A percentile compares a stretch with the other conserved stretches of the same genome.
Conservation (phyloP, 192 early-diverging fungal genomes). For the Coemansia aciculifera region DNA sequence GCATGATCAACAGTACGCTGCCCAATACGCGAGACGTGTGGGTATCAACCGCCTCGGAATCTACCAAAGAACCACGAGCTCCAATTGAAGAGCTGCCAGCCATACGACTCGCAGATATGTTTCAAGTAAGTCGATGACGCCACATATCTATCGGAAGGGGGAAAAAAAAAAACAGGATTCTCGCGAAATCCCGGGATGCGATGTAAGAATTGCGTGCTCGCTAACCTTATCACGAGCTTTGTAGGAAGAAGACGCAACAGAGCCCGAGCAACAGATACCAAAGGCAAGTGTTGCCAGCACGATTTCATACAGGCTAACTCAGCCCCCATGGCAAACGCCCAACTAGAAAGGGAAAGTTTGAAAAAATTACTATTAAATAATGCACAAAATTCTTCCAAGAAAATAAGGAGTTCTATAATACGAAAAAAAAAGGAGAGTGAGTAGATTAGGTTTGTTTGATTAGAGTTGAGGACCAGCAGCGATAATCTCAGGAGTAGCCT, state of each 20-base stretch:
- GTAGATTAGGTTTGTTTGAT: neutral
- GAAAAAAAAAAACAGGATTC: neutral
- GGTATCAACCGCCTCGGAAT: neutral
- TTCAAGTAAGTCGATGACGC: constrained; percentile 5
- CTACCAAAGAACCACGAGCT: neutral
- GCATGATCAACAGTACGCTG: neutral
- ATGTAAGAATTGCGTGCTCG: neutral
- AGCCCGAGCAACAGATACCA: neutral
- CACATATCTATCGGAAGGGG: neutral
- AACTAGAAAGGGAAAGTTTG: neutral
- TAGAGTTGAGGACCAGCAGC: constrained; percentile 67
- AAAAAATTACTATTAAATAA: neutral
- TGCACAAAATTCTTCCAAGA: neutral
- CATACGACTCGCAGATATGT: constrained; percentile 4
- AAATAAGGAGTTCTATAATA: constrained; percentile 20
- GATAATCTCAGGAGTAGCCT: constrained; percentile 73
- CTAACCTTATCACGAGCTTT: neutral
- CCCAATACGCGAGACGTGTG: neutral
- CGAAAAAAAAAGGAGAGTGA: constrained; percentile 1
- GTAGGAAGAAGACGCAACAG: constrained; percentile 5
- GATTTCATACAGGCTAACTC: neutral
- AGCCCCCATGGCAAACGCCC: neutral
- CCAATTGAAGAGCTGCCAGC: constrained; percentile 1
- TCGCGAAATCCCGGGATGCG: neutral
- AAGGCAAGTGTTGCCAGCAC: neutral